phyloP scores from a whole-genome alignment of 75 land plant species.

The Selaginella tamariscina region DNA sequence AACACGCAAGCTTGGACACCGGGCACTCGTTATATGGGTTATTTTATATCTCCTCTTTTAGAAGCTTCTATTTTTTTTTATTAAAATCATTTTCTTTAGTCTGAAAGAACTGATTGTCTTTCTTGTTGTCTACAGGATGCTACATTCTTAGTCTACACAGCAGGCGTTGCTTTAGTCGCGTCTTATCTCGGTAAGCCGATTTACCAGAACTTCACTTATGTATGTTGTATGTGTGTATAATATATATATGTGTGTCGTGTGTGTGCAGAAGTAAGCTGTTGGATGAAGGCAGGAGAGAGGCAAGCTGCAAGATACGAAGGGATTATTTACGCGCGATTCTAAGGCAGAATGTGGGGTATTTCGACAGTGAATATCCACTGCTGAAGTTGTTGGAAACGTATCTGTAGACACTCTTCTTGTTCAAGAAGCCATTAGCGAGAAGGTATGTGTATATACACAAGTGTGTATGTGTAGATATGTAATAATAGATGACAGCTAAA shows the following conservation, averaged over 20 bases:
- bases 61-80: not conserved
- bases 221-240: not conserved
- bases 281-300: slow-evolving; percentile 49
- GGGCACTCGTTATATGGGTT: not conserved
- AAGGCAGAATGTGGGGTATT: slow-evolving; percentile 37
- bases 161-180: slow-evolving; percentile 11
- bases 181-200: slow-evolving; percentile 6
- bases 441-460: not conserved
- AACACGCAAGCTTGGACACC: not conserved
- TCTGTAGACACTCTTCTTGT: slow-evolving; percentile 57
- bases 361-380: slow-evolving; percentile 4
- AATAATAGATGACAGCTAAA: no score
- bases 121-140: slow-evolving; percentile 7
- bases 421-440: no score
- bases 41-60: not conserved
- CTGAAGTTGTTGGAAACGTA: slow-evolving; percentile 28
- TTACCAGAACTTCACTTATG: not conserved
- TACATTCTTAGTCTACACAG: slow-evolving; percentile 3
- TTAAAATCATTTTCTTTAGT: not conserved
- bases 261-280: slow-evolving; percentile 43
- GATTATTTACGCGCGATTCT: slow-evolving; percentile 41
- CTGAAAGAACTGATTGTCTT: no score
- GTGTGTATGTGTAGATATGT: not conserved
- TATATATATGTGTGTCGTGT: not conserved
- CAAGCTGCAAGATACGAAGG: slow-evolving; percentile 34